Evolutionary conservation across 768 basidiomycete species (phyloP).

Genomic region (Albatrellus ellisii): DNA sequence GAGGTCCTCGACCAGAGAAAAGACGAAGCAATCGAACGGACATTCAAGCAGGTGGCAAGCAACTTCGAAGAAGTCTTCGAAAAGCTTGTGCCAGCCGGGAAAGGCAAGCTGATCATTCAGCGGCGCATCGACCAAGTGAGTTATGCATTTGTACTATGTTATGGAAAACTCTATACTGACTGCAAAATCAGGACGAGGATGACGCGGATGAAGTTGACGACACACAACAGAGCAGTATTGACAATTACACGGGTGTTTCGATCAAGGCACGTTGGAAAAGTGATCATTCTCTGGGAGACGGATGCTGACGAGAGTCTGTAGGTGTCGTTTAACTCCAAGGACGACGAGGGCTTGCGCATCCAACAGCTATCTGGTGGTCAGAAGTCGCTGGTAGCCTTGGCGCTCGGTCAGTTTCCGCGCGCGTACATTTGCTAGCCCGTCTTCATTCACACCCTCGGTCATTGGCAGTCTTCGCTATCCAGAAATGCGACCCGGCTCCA

Average conservation of each 20-base stretch:
- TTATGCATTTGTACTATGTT: slow-evolving; percentile 1
- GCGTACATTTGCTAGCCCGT: background rate
- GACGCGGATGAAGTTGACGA: slow-evolving; percentile 63
- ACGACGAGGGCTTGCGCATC: slow-evolving; percentile 91
- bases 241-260: slow-evolving; percentile 93
- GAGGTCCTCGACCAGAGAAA: slow-evolving; percentile 92
- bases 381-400: slow-evolving; percentile 92
- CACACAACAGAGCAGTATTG: slow-evolving; percentile 62
- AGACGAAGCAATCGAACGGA: slow-evolving; percentile 96
- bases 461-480: slow-evolving; percentile 82
- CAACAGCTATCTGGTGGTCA: slow-evolving; percentile 97
- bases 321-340: slow-evolving; percentile 99
- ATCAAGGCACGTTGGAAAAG: slow-evolving; percentile 67
- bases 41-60: slow-evolving; percentile 94
- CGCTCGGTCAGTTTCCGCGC: slow-evolving; percentile 45
- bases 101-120: slow-evolving; percentile 87
- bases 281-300: no score
- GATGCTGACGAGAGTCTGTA: no score
- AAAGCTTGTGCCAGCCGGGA: slow-evolving; percentile 87
- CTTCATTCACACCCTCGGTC: slow-evolving; percentile 1
- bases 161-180: background rate
- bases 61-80: slow-evolving; percentile 98
- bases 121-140: slow-evolving; percentile 73
- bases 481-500: slow-evolving; percentile 97
- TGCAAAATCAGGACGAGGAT: slow-evolving; percentile 46